Evolutionary conservation across 1,139 yeast genomes (phyloP), one percentile per base, ranked within the genome.

Genomic region (Eremothecium sinecaudum): DNA sequence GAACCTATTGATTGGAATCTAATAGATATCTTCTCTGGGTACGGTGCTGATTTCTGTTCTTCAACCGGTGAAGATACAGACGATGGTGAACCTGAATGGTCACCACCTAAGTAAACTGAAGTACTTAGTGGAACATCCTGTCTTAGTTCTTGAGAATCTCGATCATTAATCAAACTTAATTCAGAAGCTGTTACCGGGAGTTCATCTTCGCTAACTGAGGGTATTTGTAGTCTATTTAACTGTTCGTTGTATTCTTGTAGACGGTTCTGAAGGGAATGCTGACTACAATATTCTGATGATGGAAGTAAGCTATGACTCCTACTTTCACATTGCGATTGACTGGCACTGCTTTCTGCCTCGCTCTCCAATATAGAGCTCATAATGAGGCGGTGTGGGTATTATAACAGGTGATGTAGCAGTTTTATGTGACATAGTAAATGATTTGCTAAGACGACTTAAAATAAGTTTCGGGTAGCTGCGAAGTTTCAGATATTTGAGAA

Each of bases 1-100:
- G 57, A 46, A 0, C 59, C 61, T 23, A 56, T 56, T 5, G 59
- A 50, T 18, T 50, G 55, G 29, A 56, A 53, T 31, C 44, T 47
- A 8, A 55, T 47, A 16, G 45, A 47, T 4, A 55, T 35, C 32
- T 52, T 53, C n/a, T 31, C 25, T 14, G 34, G 35, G 29, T 24
- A 18, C 24, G 14, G 9, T 15, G 15, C 20, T 17, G 4, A 18
- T 4, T 11, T 16, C 27, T 32, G 28, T 30, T 34, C 35, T 17
- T 39, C 32, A 4, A 40, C 22, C 21, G 19, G 21, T 27, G 14
- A 18, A n/a, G 30, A 16, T 9, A 21, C 14, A n/a, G 21, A 9
- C n/a, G 30, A 16, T 23, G 11, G 8, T 7, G 10, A 7, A 7
- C 11, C 25, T 7, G 12, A 6, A 9, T 9, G 12, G 8, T 23